These are phyloP conservation scores for Trichodelitschia bisporula DNA, from an alignment of 495 filamentous ascomycete genomes.

Conservation along the genomic window DNA sequence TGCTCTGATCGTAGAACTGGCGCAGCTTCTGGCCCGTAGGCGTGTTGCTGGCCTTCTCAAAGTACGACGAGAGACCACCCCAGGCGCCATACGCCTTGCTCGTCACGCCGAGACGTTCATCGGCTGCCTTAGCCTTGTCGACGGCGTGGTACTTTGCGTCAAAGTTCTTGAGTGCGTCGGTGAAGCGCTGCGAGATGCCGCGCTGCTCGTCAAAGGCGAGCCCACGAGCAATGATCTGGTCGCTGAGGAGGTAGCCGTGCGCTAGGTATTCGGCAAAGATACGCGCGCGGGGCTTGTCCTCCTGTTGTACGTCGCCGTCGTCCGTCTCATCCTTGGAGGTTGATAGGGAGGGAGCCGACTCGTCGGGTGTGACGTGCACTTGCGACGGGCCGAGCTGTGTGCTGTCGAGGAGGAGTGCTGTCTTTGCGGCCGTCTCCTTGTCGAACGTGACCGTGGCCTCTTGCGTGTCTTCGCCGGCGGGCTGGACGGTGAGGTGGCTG, in stretches of 20 bases:
- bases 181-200: constrained; percentile 53
- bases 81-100: constrained; percentile 37
- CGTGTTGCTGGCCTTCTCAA: constrained; percentile 69
- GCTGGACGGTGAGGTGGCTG: constrained; percentile 33
- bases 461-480: constrained; percentile 38
- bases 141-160: constrained; percentile 61
- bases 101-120: constrained; percentile 50
- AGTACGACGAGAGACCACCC: constrained; percentile 52
- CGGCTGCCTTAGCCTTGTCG: constrained; percentile 50
- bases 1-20: constrained; percentile 53
- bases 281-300: constrained; percentile 82
- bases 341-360: not conserved
- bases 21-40: constrained; percentile 69
- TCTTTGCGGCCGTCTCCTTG: constrained; percentile 86
- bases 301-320: constrained; percentile 51
- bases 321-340: constrained; percentile 25
- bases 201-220: constrained; percentile 82
- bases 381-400: constrained; percentile 67
- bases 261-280: constrained; percentile 91
- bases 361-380: constrained; percentile 37
- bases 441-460: constrained; percentile 86
- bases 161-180: constrained; percentile 36
- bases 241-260: constrained; percentile 72
- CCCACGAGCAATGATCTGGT: constrained; percentile 59
- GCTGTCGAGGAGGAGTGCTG: constrained; percentile 85